Base-by-base conservation (phyloP, 2,329 filamentous ascomycete species). In the Tolypocladium guangdongense region DNA sequence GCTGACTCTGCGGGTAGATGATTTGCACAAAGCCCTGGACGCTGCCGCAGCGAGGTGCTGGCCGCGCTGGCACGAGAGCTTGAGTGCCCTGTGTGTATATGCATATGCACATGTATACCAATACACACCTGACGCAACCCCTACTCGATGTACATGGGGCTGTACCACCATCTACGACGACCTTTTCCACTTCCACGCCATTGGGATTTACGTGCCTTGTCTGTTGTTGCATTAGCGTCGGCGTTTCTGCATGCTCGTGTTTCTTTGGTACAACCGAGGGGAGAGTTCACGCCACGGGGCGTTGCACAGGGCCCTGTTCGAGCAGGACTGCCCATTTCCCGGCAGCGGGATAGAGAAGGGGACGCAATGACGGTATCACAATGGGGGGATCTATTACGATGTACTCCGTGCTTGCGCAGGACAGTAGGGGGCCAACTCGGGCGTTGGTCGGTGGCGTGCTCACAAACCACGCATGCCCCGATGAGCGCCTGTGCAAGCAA, bases 11-110 rank as follows among this genome's bases (percentile, higher is more conserved):
- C n/a, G 12, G 32, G 18, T 53, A 87, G 83, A 78, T 85, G 54
- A 80, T 88, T 53, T 87, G 84, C 66, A 74, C 80, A 47, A 80
- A 82, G 62, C 84, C 85, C 18, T 88, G 85, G 85, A 84, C 84
- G 50, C 71, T 88, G 50, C 84, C 84, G 2, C 78, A 81, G 64
- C 74, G 79, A 59, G 71, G 71, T 46, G 64, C 66, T 22, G 57
- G 59, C 33, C 59, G 68, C 12, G 53, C 60, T n/a, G 30, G 20
- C 51, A 50, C 46, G 50, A 48, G 36, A 45, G 51, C 7, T 27
- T 56, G 38, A 53, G 18, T 35, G 12, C 30, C 16, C 24, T 16
- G n/a, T 27, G 27, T n/a, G 11, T 32, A 30, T n/a, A 6, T 33
- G 24, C 27, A 45, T 2, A 18, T 12, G 22, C 3, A 20, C 30